Evolutionary conservation across 2,329 filamentous ascomycete genomes (phyloP).

Genomic region (Dryadomyces sulphureus): DNA sequence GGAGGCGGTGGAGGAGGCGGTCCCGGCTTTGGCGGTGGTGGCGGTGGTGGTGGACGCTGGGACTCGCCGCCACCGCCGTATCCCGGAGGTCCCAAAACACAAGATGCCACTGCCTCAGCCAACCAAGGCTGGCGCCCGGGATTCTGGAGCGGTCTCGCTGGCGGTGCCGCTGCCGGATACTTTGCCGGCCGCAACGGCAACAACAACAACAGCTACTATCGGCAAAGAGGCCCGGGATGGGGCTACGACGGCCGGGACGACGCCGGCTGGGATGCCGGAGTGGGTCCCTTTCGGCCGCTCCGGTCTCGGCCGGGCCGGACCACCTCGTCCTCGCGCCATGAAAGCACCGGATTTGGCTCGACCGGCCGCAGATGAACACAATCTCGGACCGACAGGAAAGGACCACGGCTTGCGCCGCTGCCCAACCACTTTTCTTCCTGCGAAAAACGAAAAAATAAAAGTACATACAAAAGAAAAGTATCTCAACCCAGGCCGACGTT

Average conservation of each 20-base stretch:
- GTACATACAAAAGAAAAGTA: constrained; percentile 1
- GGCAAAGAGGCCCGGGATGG: constrained; percentile 16
- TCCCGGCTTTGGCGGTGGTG: constrained; percentile 15
- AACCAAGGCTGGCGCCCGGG: constrained; percentile 49
- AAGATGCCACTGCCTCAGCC: constrained; percentile 4
- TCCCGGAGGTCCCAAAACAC: constrained; percentile 24
- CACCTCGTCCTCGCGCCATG: constrained; percentile 34
- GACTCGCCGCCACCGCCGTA: constrained; percentile 37
- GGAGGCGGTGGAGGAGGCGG: constrained; percentile 20
- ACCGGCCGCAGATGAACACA: constrained; percentile 38
- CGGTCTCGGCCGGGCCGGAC: constrained; percentile 19
- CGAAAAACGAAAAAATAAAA: not conserved
- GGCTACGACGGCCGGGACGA: constrained; percentile 17
- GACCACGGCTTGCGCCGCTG: not conserved
- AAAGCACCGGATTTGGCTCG: constrained; percentile 61
- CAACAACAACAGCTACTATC: constrained; percentile 11
- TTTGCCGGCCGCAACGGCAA: constrained; percentile 35
- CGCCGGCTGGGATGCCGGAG: constrained; percentile 12
- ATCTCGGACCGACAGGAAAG: not conserved
- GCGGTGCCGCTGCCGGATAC: constrained; percentile 56
- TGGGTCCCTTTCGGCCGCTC: constrained; percentile 15
- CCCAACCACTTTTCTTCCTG: not conserved
- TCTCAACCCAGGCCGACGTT: too few relatives aligned
- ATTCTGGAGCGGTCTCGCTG: constrained; percentile 57
- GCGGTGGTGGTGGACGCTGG: constrained; percentile 20